Conservation (phyloP, 1,139 yeast species). For the Yamadazyma friedrichii region DNA sequence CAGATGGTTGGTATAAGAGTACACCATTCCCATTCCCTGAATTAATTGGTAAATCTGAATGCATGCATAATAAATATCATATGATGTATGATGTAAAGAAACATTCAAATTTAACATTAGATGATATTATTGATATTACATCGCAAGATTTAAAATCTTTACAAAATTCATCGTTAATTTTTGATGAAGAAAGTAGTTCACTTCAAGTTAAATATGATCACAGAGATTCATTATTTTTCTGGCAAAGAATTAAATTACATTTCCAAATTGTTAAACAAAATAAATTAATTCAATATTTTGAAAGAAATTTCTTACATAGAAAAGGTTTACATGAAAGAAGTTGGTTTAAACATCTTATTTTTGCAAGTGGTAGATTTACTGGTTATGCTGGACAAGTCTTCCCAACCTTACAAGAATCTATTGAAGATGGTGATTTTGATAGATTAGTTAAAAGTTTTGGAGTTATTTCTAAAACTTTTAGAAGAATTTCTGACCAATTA, state of each 20-base stretch:
- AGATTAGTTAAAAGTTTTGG: constrained; percentile 58
- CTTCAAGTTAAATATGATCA: constrained; percentile 38
- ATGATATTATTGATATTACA: constrained; percentile 27
- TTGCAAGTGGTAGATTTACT: constrained; percentile 80
- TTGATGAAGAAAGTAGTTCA: constrained; percentile 35
- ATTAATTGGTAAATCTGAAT: constrained; percentile 13
- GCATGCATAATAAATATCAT: constrained; percentile 12
- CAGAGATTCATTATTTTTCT: constrained; percentile 31
- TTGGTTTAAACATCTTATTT: constrained; percentile 88
- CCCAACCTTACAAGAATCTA: constrained; percentile 78
- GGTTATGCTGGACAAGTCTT: constrained; percentile 84
- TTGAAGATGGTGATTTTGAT: constrained; percentile 63
- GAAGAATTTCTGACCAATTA: constrained; percentile 19
- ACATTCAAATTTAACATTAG: constrained; percentile 23
- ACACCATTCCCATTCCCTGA: constrained; percentile 24
- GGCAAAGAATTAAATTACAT: constrained; percentile 42
- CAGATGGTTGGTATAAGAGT: constrained; percentile 25
- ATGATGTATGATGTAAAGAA: constrained; percentile 11
- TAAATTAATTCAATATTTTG: constrained; percentile 51
- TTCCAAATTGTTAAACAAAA: constrained; percentile 39
- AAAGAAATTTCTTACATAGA: constrained; percentile 61
- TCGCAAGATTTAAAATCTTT: constrained; percentile 26
- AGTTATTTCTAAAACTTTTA: constrained; percentile 39
- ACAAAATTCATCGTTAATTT: constrained; percentile 25
- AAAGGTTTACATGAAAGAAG: constrained; percentile 64